Percentiles rank a stretch among this genome's conserved stretches.
Conservation (phyloP, 2,329 filamentous ascomycete species). For the Aplosporella prunicola region DNA sequence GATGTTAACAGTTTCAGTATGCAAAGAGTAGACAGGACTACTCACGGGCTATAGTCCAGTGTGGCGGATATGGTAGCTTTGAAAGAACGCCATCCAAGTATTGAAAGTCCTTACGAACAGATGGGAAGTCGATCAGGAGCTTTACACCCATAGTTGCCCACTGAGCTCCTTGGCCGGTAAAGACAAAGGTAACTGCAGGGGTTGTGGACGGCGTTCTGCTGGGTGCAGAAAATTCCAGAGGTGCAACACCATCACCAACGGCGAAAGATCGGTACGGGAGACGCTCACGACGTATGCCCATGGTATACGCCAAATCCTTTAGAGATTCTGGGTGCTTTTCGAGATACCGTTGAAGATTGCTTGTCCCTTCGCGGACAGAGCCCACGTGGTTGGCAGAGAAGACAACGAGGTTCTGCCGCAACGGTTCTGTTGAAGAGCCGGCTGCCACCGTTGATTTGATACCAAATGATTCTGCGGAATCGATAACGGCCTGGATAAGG, state of each 20-base stretch:
- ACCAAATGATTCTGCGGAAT: too few species aligned
- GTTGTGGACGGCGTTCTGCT: not conserved
- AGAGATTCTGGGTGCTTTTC: not conserved
- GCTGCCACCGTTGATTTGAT: too few species aligned
- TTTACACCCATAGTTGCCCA: not conserved
- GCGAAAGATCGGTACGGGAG: slow-evolving; percentile 8
- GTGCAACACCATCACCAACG: not conserved
- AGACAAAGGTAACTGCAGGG: slow-evolving; percentile 9
- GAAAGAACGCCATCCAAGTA: not conserved
- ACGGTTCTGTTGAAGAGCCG: too few species aligned
- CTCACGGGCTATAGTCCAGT: not conserved
- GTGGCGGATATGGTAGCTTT: not conserved
- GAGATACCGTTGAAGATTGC: slow-evolving; percentile 5
- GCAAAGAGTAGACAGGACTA: slow-evolving; percentile 9
- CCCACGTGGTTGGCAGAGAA: slow-evolving; percentile 15
- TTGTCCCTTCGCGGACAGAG: slow-evolving; percentile 10
- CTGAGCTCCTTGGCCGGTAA: slow-evolving; percentile 11
- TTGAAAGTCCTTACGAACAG: not conserved
- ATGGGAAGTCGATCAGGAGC: not conserved
- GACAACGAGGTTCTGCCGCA: slow-evolving; percentile 12
- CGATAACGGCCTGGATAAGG: too few species aligned
- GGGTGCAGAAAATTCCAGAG: too few species aligned
- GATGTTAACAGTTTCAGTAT: not conserved
- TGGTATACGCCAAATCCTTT: slow-evolving; percentile 15
- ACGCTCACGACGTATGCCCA: slow-evolving; percentile 13